phyloP scores from a whole-genome alignment of 768 basidiomycete genomes.

The Leucocoprinus sp. region DNA sequence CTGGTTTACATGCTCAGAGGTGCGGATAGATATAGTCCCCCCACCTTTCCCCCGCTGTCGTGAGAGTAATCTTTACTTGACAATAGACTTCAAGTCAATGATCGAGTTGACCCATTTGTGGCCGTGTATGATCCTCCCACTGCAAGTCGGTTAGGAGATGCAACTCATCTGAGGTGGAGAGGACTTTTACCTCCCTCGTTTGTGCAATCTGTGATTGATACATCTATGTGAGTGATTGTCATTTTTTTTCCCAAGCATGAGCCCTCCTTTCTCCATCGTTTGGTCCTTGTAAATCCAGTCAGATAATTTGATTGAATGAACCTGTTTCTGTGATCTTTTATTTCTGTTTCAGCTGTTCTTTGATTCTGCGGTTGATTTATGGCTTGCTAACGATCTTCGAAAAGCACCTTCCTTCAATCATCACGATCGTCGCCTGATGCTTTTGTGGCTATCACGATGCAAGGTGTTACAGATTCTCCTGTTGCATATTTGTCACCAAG shows the following conservation, averaged over 20 bases:
- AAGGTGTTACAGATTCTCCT: constrained; percentile 32
- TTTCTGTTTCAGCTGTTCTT: background rate
- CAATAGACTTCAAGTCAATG: constrained; percentile 56
- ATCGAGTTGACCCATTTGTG: constrained; percentile 62
- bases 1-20: constrained; percentile 59
- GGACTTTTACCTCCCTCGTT: constrained; percentile 49
- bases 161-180: constrained; percentile 51
- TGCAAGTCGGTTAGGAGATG: constrained; percentile 33
- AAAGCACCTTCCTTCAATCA: constrained; percentile 3
- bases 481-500: constrained; percentile 39
- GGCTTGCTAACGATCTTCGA: constrained; percentile 1
- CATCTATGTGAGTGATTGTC: constrained; percentile 28
- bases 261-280: background rate
- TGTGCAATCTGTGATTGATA: constrained; percentile 42
- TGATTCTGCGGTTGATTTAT: constrained; percentile 3
- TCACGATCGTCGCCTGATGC: constrained; percentile 8
- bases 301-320: background rate
- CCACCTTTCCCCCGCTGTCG: background rate
- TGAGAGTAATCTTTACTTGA: background rate
- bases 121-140: constrained; percentile 54
- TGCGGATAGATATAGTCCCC: constrained; percentile 16
- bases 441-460: constrained; percentile 38
- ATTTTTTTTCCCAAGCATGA: background rate
- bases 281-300: background rate
- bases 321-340: background rate